A percentile compares a stretch with the other conserved stretches of the same genome.
These are phyloP conservation scores for Phellopilus nigrolimitatus DNA, from an alignment of 1,284 basidiomycete species.

Conservation along the genomic window DNA sequence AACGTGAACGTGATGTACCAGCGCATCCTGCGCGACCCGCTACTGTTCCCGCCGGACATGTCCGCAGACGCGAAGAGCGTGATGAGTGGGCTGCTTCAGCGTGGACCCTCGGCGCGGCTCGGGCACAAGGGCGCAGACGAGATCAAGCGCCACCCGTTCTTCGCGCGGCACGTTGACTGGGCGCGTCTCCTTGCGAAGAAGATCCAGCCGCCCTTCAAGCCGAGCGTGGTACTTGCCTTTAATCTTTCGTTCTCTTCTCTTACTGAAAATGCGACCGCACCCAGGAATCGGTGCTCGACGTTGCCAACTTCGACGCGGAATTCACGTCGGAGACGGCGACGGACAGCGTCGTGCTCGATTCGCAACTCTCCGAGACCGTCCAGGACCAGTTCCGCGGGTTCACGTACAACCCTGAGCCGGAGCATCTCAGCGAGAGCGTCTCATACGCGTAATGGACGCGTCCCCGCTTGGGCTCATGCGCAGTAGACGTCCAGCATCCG, in stretches of 20 bases:
- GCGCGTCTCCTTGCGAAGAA: constrained; percentile 88
- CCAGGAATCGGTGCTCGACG: constrained; percentile 78
- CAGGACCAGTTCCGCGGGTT: constrained; percentile 92
- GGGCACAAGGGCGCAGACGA: constrained; percentile 93
- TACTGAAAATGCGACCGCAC: too few species aligned
- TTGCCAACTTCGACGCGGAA: constrained; percentile 91
- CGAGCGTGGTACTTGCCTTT: constrained; percentile 83
- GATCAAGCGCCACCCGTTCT: constrained; percentile 96
- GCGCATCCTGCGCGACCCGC: constrained; percentile 91
- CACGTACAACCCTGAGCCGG: constrained; percentile 70
- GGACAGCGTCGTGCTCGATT: constrained; percentile 92
- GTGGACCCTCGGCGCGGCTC: constrained; percentile 82
- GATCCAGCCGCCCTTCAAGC: constrained; percentile 98
- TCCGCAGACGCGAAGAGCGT: constrained; percentile 85
- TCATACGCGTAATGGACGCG: background rate
- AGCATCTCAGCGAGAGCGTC: constrained; percentile 16
- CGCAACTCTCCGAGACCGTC: constrained; percentile 87
- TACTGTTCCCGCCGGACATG: constrained; percentile 92
- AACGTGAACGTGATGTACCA: constrained; percentile 99
- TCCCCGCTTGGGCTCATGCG: background rate
- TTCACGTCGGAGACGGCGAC: constrained; percentile 91
- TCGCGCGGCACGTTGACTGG: constrained; percentile 93
- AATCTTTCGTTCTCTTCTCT: background rate
- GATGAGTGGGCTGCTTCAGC: constrained; percentile 83
- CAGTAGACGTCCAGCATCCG: background rate